A percentile compares a stretch with the other conserved stretches of the same genome.
phyloP scores from a whole-genome alignment of 495 filamentous ascomycete species.

The Oleoguttula mirabilis region DNA sequence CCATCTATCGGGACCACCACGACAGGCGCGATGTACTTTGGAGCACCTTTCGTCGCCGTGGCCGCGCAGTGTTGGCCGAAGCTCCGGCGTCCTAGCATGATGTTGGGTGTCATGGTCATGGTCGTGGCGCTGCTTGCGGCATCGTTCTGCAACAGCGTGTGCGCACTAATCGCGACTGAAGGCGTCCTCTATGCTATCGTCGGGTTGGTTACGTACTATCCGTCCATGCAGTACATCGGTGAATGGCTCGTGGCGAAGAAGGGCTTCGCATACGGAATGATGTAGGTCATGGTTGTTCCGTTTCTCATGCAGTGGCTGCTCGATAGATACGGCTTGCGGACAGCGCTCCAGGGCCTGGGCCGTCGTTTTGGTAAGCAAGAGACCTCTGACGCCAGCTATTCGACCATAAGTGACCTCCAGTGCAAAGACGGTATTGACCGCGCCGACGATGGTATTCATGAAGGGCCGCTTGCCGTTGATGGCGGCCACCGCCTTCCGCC shows the following conservation, averaged over 20 bases:
- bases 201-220: constrained; percentile 36
- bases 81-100: constrained; percentile 21
- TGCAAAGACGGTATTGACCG: too few species aligned
- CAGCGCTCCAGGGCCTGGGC: constrained; percentile 44
- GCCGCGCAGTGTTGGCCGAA: constrained; percentile 23
- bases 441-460: constrained; percentile 18
- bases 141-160: constrained; percentile 35
- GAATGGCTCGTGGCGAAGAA: constrained; percentile 45
- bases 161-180: constrained; percentile 41
- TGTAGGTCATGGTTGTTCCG: constrained; percentile 37
- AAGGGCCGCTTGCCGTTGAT: constrained; percentile 25
- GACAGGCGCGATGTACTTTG: constrained; percentile 41
- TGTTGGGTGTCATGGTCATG: constrained; percentile 29
- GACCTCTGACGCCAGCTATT: too few species aligned
- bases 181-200: constrained; percentile 42
- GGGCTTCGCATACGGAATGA: constrained; percentile 46
- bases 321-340: constrained; percentile 41
- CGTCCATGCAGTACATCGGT: constrained; percentile 30
- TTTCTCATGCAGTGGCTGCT: constrained; percentile 34
- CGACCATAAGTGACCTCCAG: too few species aligned
- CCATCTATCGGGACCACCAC: constrained; percentile 41
- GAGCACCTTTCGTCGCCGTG: constrained; percentile 30
- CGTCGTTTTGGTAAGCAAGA: constrained; percentile 29
- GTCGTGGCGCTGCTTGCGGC: constrained; percentile 27
- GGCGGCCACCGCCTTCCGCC: constrained; percentile 8